Conservation (phyloP, 768 basidiomycete species). For the Floccularia luteovirens region DNA sequence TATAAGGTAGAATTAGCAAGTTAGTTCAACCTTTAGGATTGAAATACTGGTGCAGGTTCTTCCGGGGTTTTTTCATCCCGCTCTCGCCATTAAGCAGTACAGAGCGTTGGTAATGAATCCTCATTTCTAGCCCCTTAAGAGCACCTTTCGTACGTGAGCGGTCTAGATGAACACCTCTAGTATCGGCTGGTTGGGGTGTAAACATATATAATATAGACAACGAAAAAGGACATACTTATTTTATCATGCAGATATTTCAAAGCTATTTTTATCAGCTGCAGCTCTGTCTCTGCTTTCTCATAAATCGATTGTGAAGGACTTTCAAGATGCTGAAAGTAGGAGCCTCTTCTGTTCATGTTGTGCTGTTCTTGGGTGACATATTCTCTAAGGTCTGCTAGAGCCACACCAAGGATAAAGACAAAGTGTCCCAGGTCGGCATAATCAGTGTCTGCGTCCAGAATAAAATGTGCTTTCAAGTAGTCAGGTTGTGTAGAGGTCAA, state of each 20-base stretch:
- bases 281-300: constrained; percentile 27
- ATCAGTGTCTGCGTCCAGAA: constrained; percentile 45
- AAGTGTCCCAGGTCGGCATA: constrained; percentile 53
- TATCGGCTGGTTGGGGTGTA: constrained; percentile 10
- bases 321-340: constrained; percentile 6
- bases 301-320: constrained; percentile 12
- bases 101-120: constrained; percentile 53
- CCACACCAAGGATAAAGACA: constrained; percentile 49
- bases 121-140: constrained; percentile 56
- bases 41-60: constrained; percentile 13
- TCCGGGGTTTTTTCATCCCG: constrained; percentile 5
- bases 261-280: constrained; percentile 39
- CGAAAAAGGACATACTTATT: constrained; percentile 37
- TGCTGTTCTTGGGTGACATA: constrained; percentile 46
- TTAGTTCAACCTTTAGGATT: constrained; percentile 7
- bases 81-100: constrained; percentile 7
- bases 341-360: constrained; percentile 6
- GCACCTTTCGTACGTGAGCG: constrained; percentile 68
- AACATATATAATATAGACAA: background rate
- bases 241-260: constrained; percentile 49
- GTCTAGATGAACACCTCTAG: constrained; percentile 68
- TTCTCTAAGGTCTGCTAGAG: constrained; percentile 47
- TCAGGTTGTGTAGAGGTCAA: constrained; percentile 35
- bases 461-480: no score
- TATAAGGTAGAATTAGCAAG: constrained; percentile 6